Evolutionary conservation across 768 basidiomycete genomes (phyloP).

Genomic region (Collybia nuda): DNA sequence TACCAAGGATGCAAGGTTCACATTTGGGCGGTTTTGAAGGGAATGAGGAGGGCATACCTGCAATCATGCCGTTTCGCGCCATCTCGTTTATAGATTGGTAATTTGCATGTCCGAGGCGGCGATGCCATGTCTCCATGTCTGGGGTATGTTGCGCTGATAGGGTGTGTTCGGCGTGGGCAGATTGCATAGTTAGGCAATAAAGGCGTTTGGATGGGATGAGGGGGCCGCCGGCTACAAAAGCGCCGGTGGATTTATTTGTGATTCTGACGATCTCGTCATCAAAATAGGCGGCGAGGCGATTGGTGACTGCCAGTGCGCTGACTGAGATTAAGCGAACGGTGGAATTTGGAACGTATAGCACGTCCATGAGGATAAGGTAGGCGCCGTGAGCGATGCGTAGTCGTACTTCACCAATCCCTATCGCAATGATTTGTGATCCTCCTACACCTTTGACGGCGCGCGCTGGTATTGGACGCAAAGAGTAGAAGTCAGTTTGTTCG

Average conservation of each 20-base stretch:
- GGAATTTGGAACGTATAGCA: constrained; percentile 17
- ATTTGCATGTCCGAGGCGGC: constrained; percentile 5
- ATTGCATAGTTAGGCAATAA: constrained; percentile 13
- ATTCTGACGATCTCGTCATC: constrained; percentile 12
- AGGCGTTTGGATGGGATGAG: constrained; percentile 11
- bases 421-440: constrained; percentile 18
- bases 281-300: constrained; percentile 19
- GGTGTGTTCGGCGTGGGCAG: constrained; percentile 12
- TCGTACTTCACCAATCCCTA: constrained; percentile 21
- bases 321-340: constrained; percentile 21
- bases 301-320: constrained; percentile 6
- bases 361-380: constrained; percentile 10
- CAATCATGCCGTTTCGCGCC: not conserved
- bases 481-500: constrained; percentile 21
- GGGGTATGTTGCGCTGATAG: constrained; percentile 4
- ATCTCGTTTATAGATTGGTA: constrained; percentile 2
- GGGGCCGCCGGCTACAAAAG: constrained; percentile 11
- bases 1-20: constrained; percentile 34
- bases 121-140: constrained; percentile 25
- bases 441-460: constrained; percentile 22
- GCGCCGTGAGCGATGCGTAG: constrained; percentile 11
- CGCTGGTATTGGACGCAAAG: constrained; percentile 17
- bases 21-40: constrained; percentile 23
- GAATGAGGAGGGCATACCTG: constrained; percentile 23
- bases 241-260: constrained; percentile 7